Base-by-base conservation (phyloP, 306 rosid species). In the Leucaena leucocephala region DNA sequence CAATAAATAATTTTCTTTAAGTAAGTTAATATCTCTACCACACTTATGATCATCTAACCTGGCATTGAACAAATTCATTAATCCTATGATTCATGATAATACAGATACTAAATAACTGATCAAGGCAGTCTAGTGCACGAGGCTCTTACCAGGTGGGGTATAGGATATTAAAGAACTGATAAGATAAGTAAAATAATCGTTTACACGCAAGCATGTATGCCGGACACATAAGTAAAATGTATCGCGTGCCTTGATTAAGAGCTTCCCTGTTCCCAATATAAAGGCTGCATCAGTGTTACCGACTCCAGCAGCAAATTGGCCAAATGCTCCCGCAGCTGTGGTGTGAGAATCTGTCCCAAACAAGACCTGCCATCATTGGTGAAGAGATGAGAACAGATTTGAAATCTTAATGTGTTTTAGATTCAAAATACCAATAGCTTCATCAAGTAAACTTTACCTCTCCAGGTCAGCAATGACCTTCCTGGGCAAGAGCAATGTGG, bases 391-490 rank as follows among this genome's bases (percentile, higher is more conserved):
- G 36, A 46, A 67, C n/a, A 50, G 2, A 19, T 78, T 4, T 74
- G 75, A 74, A 80, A 46, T n/a, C 67, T 78, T 55, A 4, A 66
- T n/a, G 13, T 62, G 55, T 76, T 46, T 12, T 43, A 74, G 44
- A 42, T 72, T 66, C 4, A 40, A 46, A 40, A 71, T 54, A 7
- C 76, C 35, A 48, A 11, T 68, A 54, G 71, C 42, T 50, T 64
- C 49, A 21, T 35, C 50, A 74, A 83, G 65, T 61, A 27, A 52
- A 81, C 0, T 57, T 68, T 64, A 88, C 98, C 98, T 93, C 97
- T 77, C 98, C 98, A 13, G 98, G 97, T 84, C 95, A 88, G 86
- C 97, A 89, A 84, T 89, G 98, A 82, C 94, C 98, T 83, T 93
- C 97, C 85, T 90, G 97, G 43, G 97, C 95, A 80, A 91, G 90